phyloP scores from a whole-genome alignment of 2,329 filamentous ascomycete species.

The Claviceps cyperi region DNA sequence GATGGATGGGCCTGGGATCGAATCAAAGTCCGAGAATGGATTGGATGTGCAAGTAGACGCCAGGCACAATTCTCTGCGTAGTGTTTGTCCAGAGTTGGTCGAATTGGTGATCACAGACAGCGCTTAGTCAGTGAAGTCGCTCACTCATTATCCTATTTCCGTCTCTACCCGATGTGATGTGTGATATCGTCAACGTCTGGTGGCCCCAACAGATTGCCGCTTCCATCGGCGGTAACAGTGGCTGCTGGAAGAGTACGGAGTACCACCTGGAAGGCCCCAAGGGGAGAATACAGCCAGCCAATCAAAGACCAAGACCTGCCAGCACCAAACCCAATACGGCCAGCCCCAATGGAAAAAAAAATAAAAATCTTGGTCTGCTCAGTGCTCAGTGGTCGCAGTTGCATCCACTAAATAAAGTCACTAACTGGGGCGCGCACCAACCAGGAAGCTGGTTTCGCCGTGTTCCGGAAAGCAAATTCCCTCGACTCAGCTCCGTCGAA shows the following conservation, averaged over 20 bases:
- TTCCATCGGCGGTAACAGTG: not conserved
- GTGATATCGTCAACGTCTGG: not conserved
- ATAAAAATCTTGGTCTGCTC: conserved; percentile 7
- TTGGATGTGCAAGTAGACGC: no score
- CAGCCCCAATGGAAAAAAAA: conserved; percentile 8
- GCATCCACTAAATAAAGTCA: not conserved
- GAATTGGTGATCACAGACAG: not conserved
- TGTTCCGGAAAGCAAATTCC: conserved; percentile 10
- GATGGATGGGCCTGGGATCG: no score
- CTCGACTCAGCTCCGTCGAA: conserved; percentile 6
- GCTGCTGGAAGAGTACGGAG: no score
- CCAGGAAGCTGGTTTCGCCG: conserved; percentile 9
- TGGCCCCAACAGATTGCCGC: conserved; percentile 1
- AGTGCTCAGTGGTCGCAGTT: not conserved
- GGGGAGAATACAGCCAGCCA: not conserved
- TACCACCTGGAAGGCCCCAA: not conserved
- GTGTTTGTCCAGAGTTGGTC: no score
- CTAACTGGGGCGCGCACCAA: conserved; percentile 1
- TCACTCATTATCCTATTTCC: not conserved
- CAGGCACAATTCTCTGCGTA: no score
- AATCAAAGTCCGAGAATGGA: no score
- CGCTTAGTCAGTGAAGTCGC: not conserved
- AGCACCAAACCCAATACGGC: not conserved
- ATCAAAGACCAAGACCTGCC: not conserved
- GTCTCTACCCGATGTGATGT: not conserved